phyloP scores from a whole-genome alignment of 129 eudicot genomes.

The Ambrosia artemisiifolia region DNA sequence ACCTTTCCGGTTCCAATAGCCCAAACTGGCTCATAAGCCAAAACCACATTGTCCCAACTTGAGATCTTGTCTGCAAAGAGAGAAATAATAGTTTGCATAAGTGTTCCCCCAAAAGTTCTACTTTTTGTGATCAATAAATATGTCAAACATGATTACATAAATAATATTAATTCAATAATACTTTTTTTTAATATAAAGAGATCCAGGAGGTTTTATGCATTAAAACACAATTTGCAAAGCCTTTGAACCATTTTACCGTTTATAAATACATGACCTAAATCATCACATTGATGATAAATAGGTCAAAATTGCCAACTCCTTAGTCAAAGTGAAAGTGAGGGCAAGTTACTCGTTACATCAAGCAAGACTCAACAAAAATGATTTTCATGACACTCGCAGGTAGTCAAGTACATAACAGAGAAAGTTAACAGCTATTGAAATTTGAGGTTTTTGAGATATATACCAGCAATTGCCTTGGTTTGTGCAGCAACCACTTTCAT shows the following conservation, averaged over 20 bases:
- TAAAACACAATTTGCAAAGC: neutral
- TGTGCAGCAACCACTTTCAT: conserved; percentile 97
- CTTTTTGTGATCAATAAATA: neutral
- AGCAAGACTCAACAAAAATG: neutral
- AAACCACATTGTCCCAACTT: conserved; percentile 80
- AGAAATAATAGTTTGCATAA: neutral
- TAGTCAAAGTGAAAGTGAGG: neutral
- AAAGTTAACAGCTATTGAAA: neutral
- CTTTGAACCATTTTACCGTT: neutral
- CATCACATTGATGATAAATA: neutral
- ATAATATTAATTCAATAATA: neutral
- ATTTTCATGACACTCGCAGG: neutral
- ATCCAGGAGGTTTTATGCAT: neutral
- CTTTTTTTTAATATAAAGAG: neutral
- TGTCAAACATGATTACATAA: neutral
- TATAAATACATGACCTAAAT: neutral
- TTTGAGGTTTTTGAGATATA: neutral
- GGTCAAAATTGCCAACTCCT: neutral
- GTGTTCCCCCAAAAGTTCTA: neutral
- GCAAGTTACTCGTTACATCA: conserved; percentile 7
- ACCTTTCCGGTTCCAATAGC: conserved; percentile 99
- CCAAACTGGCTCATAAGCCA: conserved; percentile 99
- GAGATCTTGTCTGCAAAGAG: conserved; percentile 51
- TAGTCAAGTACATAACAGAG: neutral
- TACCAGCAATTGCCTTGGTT: conserved; percentile 96